Base-by-base conservation (phyloP, 805 yeast genomes). In the Zygosaccharomyces siamensis region DNA sequence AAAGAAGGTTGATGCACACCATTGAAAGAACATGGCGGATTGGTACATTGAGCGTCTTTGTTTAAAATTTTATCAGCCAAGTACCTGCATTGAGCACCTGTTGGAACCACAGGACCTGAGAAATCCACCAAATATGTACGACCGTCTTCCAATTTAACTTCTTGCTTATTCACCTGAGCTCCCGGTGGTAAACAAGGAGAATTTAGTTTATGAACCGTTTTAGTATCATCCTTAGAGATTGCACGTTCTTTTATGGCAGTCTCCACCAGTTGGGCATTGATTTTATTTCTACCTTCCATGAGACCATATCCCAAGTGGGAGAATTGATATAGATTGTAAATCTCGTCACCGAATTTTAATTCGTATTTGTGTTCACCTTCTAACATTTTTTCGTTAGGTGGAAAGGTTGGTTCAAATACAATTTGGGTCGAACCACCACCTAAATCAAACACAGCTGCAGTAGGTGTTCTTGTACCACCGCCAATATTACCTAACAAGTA, bases 381-480 rank as follows among this genome's bases (percentile, higher is more conserved):
- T 42, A 77, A 71, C 85, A 92, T 79, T 55, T 73, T 64, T 59
- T 83, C 84, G 41, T 76, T 75, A 39, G 79, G 73, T 46, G 73
- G 68, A 63, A 82, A 81, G n/a, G 77, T 77, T 20, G 99, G 99
- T 74, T 93, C 98, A 68, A 93, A 93, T 5, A 93, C 99, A 71
- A 93, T 89, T 72, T 95, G 99, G 11, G 99, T 93, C 5, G 97
- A 89, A 3, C 98, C 98, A 62, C 99, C 99, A 59, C 99, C 99
- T 51, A 93, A 78, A 68, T 93, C 99, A 63, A 93, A 93, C 8
- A 93, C 96, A 20, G 98, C 99, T 43, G 95, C 96, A 10, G 99
- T 93, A 27, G 96, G 89, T 23, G 71, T 66, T 68, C 84, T 84
- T 36, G 79, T 83, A 28, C 69, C 66, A 20, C 81, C 67, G 12